Conservation (phyloP, 2,329 filamentous ascomycete species). For the Nakataea oryzae region DNA sequence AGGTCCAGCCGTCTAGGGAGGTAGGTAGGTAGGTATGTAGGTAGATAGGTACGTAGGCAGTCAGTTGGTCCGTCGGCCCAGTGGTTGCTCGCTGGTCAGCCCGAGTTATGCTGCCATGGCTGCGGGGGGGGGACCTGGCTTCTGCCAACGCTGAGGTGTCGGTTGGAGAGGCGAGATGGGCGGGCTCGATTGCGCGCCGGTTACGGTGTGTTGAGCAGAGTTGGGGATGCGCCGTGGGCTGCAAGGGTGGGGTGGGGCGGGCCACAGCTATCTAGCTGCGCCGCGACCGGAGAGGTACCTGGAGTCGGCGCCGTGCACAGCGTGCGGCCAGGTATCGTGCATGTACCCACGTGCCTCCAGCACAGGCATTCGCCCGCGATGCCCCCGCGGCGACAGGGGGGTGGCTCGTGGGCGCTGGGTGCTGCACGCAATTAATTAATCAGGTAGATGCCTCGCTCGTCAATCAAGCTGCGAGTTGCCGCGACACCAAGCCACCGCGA, state of each 20-base stretch:
- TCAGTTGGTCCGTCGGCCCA: too few relatives aligned
- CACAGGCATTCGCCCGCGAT: not conserved
- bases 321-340: not conserved
- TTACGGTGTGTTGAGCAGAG: not conserved
- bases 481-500: not conserved
- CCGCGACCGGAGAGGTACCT: too few relatives aligned
- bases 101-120: not conserved
- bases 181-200: not conserved
- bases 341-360: not conserved
- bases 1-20: not conserved
- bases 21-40: too few relatives aligned
- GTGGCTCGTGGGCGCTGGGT: too few relatives aligned
- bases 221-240: not conserved
- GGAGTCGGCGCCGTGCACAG: fast-evolving
- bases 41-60: too few relatives aligned
- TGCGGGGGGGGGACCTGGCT: not conserved
- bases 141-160: not conserved
- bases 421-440: not conserved
- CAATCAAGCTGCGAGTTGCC: not conserved
- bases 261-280: too few relatives aligned
- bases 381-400: not conserved
- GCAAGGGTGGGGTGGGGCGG: too few relatives aligned
- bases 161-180: not conserved
- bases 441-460: not conserved
- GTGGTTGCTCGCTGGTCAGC: not conserved